These are phyloP conservation scores for Mycena vitilis DNA, from an alignment of 768 basidiomycete species.

Conservation along the genomic window DNA sequence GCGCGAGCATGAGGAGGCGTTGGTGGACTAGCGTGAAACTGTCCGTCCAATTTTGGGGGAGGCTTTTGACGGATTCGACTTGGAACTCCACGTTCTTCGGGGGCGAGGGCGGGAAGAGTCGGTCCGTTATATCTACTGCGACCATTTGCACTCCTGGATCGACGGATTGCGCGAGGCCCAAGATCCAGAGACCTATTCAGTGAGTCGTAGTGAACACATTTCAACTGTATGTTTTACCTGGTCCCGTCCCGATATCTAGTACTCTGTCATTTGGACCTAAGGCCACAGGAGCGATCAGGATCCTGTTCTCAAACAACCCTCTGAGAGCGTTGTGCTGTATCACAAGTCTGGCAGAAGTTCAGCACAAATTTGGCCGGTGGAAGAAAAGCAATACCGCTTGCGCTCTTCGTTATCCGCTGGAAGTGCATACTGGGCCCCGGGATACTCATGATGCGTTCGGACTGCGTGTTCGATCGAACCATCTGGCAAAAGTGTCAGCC, in stretches of 20 bases:
- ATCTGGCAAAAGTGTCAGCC: not conserved
- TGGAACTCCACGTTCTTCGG: slow-evolving; percentile 15
- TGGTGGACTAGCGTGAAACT: slow-evolving; percentile 32
- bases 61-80: slow-evolving; percentile 13
- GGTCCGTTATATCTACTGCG: slow-evolving; percentile 20
- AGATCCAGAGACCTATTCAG: slow-evolving; percentile 9
- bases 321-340: slow-evolving; percentile 31
- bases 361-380: not conserved
- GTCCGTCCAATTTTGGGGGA: slow-evolving; percentile 26
- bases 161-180: slow-evolving; percentile 14
- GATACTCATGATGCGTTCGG: slow-evolving; percentile 18
- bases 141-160: slow-evolving; percentile 7
- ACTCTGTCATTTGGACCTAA: slow-evolving; percentile 1
- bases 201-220: not conserved
- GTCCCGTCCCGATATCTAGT: slow-evolving; percentile 19
- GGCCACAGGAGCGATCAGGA: slow-evolving; percentile 19
- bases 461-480: slow-evolving; percentile 11
- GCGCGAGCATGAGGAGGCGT: slow-evolving; percentile 28
- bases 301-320: slow-evolving; percentile 13
- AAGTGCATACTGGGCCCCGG: slow-evolving; percentile 25
- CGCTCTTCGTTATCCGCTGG: slow-evolving; percentile 17
- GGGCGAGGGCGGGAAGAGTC: slow-evolving; percentile 20
- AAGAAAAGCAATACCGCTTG: slow-evolving; percentile 8
- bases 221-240: slow-evolving; percentile 4
- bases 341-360: slow-evolving; percentile 22